Evolutionary conservation across 208 protist genomes (phyloP), one percentile per base, ranked within the genome.

Genomic region (Lotmaria passim): DNA sequence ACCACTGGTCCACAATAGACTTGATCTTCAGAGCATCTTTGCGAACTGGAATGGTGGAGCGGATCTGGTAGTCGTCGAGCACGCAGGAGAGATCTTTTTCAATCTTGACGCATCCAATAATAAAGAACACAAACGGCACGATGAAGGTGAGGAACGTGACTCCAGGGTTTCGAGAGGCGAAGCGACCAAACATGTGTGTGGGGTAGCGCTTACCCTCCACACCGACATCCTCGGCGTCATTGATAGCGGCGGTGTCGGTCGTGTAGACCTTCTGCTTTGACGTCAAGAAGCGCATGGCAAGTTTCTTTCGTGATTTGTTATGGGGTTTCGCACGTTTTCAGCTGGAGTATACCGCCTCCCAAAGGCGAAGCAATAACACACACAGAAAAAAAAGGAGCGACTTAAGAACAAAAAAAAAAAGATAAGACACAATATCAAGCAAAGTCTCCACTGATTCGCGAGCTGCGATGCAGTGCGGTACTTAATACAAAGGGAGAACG

Each of bases 201-300:
- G 83, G 76, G 71, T 84, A 89, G 19, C 60, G 64, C 77, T 86
- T 85, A 0, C 80, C 76, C 41, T 79, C 79, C 47, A 89, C 76
- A 17, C 65, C 62, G 34, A 78, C 77, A 58, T 80, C 72, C 56
- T 83, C 77, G 1, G 65, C 75, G 15, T 48, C 59, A 44, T 75
- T 64, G 36, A 78, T 64, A 0, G 82, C 55, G n/a, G 51, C 67
- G 28, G 38, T 51, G 36, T 82, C 82, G 21, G 64, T 69, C 26
- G 76, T 79, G 76, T 78, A 82, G 24, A 82, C 69, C 58, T 81
- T 79, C 60, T 74, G 62, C 39, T 78, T 79, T 24, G 56, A 43
- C 17, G 57, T 55, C 23, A 73, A 55, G 30, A 73, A 30, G 10
- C 19, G 23, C 70, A 76, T 76, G 23, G 24, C 24, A 34, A 34